Conservation (phyloP, 2,329 filamentous ascomycete species). For the Neofusicoccum sp. region DNA sequence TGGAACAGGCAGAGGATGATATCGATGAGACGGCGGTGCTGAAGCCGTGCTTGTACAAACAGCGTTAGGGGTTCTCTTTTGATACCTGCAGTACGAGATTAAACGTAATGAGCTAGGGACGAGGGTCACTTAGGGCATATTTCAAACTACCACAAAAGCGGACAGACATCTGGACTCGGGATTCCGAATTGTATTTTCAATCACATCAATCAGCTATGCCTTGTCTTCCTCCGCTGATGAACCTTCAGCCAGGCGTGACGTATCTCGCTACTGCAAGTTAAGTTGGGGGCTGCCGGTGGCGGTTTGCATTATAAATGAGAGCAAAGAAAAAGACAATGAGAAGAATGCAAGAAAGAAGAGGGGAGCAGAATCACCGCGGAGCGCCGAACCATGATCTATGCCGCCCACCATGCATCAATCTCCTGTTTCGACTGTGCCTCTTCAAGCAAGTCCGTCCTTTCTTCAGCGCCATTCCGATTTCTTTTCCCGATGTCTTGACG, state of each 20-base stretch:
- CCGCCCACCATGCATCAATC: constrained; percentile 20
- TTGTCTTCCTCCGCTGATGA: neutral
- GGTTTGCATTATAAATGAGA: neutral
- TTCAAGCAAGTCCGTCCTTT: neutral
- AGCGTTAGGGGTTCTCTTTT: constrained; percentile 59
- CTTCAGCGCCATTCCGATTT: neutral
- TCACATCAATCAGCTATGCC: neutral
- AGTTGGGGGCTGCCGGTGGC: neutral
- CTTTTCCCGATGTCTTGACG: constrained; percentile 42
- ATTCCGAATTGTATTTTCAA: neutral
- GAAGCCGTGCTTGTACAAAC: constrained; percentile 96
- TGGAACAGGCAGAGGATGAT: constrained; percentile 49
- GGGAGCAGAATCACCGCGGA: constrained; percentile 10
- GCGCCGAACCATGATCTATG: constrained; percentile 22
- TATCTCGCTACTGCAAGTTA: neutral
- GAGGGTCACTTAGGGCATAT: neutral
- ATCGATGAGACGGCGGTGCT: constrained; percentile 67
- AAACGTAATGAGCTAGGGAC: neutral
- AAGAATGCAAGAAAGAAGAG: constrained; percentile 3
- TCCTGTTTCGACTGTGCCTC: neutral
- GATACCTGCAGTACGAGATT: neutral
- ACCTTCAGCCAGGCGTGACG: neutral
- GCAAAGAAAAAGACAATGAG: constrained; percentile 2
- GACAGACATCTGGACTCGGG: neutral
- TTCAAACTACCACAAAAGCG: neutral